Conservation (phyloP, 2,329 filamentous ascomycete genomes). For the Nakataea oryzae region DNA sequence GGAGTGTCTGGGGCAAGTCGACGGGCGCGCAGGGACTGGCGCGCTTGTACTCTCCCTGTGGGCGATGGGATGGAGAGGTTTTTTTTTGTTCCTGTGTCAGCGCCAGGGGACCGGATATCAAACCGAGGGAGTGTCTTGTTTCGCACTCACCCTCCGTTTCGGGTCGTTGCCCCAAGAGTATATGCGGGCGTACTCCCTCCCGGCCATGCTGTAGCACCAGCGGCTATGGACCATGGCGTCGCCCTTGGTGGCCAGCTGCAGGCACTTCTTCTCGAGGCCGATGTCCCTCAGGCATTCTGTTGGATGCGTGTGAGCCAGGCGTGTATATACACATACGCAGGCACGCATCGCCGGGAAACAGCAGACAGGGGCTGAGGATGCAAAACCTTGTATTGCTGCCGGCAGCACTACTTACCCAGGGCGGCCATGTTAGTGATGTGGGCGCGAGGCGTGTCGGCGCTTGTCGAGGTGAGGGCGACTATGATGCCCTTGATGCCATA, state of each 20-base stretch:
- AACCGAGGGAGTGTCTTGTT: not conserved
- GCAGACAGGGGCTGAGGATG: too few species aligned
- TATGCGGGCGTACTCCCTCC: constrained; percentile 37
- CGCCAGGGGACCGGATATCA: constrained; percentile 19
- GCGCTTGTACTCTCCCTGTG: constrained; percentile 29
- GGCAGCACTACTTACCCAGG: constrained; percentile 20
- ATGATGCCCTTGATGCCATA: constrained; percentile 42
- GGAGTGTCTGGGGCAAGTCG: constrained; percentile 36
- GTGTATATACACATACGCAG: too few species aligned
- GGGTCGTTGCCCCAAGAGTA: constrained; percentile 42
- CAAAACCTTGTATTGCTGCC: too few species aligned
- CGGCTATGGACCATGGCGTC: constrained; percentile 36
- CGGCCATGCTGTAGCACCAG: constrained; percentile 42
- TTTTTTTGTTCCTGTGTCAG: constrained; percentile 13
- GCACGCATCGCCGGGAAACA: too few species aligned
- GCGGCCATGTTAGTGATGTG: constrained; percentile 52
- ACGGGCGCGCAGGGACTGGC: constrained; percentile 31
- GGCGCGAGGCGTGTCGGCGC: constrained; percentile 45
- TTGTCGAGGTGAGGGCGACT: constrained; percentile 35
- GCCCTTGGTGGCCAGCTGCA: constrained; percentile 23
- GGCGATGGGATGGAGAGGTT: too few species aligned
- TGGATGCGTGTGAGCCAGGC: not conserved
- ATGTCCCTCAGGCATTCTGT: constrained; percentile 42
- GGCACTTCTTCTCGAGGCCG: constrained; percentile 30
- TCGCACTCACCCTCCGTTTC: constrained; percentile 26